These are phyloP conservation scores for sweet orange (Citrus sinensis) DNA, from an alignment of 345 rosid genomes.

Conservation along the genomic window DVS_A1.0 CM039168.1:29052001-29052500, in stretches of 20 bases:
- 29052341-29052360: too few relatives aligned
- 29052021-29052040: neutral
- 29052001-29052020: neutral
- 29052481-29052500: too few relatives aligned
- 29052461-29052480: too few relatives aligned
- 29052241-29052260: neutral
- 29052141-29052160: neutral
- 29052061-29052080: neutral
- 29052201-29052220: neutral
- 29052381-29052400: too few relatives aligned
- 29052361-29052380: too few relatives aligned
- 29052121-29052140: neutral
- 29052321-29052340: too few relatives aligned
- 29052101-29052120: neutral
- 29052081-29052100: neutral
- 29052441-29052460: too few relatives aligned
- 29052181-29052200: neutral
- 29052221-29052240: neutral
- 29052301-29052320: too few relatives aligned
- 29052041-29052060: neutral
- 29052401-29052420: too few relatives aligned
- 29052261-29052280: neutral
- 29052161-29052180: neutral
- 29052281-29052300: neutral
- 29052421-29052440: too few relatives aligned